Conservation (phyloP, 2,329 filamentous ascomycete species). For the Scleromitrula shiraiana region DNA sequence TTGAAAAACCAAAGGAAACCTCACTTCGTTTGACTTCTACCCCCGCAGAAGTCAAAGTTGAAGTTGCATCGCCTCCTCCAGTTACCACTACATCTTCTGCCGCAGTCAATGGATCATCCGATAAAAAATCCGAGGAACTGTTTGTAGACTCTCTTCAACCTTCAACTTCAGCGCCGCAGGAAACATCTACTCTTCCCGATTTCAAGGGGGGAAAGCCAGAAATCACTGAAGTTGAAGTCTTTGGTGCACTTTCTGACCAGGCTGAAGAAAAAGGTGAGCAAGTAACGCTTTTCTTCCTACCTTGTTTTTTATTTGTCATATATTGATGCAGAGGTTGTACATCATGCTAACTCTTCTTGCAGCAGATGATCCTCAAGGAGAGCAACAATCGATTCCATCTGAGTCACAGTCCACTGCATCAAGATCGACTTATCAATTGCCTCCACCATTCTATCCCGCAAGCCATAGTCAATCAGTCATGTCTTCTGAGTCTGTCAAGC, state of each 20-base stretch:
- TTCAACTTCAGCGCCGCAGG: neutral
- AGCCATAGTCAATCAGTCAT: conserved; percentile 24
- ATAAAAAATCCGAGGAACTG: conserved; percentile 10
- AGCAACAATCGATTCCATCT: conserved; percentile 19
- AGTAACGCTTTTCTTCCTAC: conserved; percentile 8
- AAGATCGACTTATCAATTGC: conserved; percentile 35
- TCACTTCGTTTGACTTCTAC: conserved; percentile 6
- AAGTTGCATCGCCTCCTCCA: conserved; percentile 12
- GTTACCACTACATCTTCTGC: neutral
- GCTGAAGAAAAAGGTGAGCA: conserved; percentile 16
- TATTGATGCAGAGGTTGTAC: conserved; percentile 1
- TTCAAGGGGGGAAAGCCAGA: neutral
- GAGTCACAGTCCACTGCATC: conserved; percentile 22
- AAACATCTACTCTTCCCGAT: neutral
- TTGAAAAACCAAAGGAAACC: conserved; percentile 20
- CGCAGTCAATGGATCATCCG: conserved; percentile 15
- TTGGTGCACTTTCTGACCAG: conserved; percentile 6
- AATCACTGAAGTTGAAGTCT: neutral
- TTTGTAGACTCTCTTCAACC: neutral
- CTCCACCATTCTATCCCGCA: conserved; percentile 36
- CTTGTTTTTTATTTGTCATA: neutral
- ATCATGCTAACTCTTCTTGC: conserved; percentile 5
- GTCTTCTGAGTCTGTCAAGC: conserved; percentile 12
- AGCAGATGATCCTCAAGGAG: conserved; percentile 11
- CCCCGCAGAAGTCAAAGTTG: conserved; percentile 9